A percentile compares a stretch with the other conserved stretches of the same genome.
These are phyloP conservation scores for Sechiopsis laciniata DNA, from an alignment of 306 rosid species.

Conservation along the genomic window DNA sequence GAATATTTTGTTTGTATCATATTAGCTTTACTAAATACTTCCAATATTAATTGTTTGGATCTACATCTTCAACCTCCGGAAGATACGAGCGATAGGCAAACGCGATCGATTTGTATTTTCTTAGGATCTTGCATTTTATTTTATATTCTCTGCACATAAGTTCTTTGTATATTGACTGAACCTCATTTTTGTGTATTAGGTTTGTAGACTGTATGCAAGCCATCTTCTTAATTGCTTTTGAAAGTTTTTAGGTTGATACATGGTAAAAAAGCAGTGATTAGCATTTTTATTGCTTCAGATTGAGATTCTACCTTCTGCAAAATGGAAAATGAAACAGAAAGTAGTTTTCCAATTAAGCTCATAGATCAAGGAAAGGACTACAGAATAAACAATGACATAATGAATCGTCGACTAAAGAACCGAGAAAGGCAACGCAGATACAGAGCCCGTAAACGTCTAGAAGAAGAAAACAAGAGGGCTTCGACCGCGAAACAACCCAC, in stretches of 20 bases:
- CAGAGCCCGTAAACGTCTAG: slow-evolving; percentile 85
- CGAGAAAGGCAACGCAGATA: slow-evolving; percentile 88
- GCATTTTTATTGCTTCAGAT: neutral
- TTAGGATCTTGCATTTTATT: no score
- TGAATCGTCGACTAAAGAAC: slow-evolving; percentile 69
- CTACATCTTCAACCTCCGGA: no score
- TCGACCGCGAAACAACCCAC: slow-evolving; percentile 29
- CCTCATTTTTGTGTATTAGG: slow-evolving; percentile 7
- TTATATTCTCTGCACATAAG: no score
- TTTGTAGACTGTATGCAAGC: slow-evolving; percentile 16
- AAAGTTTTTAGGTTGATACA: neutral
- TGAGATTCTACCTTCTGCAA: slow-evolving; percentile 23
- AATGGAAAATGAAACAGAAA: slow-evolving; percentile 55
- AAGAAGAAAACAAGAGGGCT: slow-evolving; percentile 47
- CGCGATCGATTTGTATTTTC: no score
- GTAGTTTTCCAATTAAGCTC: slow-evolving; percentile 36
- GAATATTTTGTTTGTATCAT: no score
- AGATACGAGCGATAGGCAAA: no score
- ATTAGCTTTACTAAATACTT: no score
- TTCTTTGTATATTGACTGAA: neutral
- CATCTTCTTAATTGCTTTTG: neutral
- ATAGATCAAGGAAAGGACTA: slow-evolving; percentile 40
- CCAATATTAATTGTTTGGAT: no score
- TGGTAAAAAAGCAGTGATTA: slow-evolving; percentile 1
- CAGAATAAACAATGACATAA: slow-evolving; percentile 44